Base-by-base conservation (phyloP, 2,329 filamentous ascomycete genomes). In the Chlorencoelia australis region DNA sequence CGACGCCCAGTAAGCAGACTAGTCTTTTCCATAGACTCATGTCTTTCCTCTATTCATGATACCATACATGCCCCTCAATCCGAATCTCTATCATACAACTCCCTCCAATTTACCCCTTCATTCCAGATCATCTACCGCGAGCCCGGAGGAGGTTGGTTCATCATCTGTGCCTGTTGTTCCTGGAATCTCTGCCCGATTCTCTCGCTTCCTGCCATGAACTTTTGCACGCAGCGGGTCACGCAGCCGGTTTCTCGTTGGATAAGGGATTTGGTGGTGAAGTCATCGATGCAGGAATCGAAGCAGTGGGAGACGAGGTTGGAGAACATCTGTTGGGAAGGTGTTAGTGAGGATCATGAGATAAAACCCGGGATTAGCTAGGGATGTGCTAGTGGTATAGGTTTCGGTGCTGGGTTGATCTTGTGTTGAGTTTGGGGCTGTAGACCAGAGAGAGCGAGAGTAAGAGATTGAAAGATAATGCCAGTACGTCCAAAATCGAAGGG, bases 181-280 rank as follows among this genome's bases (percentile, higher is more conserved):
- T 75, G 72, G 75, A 96, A 98, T 46, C 91, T 77, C 65, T 94
- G 84, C 55, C 87, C 85, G 53, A 98, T 71, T 43, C 91, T 80
- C 64, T 91, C 85, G 47, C 85, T 85, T 46, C 81, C 81, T 62
- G 93, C 91, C 71, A 96, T 80, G 64, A 85, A 85, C 71, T 98
- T 98, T 65, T 91, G 82, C 44, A 96, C 88, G 65, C 91, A 98
- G 55, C 87, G 83, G 66, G 85, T 79, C 55, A 96, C 79, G 68
- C 91, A 98, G 60, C 83, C 81, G 57, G 83, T 82, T 67, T 98
- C 91, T 59, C 85, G 81, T 50, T 79, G 74, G 46, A 83, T 81
- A 49, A 98, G 76, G 32, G 86, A 84, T 69, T 96, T 96, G 67
- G 87, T 94, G 57, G 88, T 94, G 75, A 98, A 98, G 71, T 96